Conservation (phyloP, 208 protist species). For the Trichomonas gallinae region DNA sequence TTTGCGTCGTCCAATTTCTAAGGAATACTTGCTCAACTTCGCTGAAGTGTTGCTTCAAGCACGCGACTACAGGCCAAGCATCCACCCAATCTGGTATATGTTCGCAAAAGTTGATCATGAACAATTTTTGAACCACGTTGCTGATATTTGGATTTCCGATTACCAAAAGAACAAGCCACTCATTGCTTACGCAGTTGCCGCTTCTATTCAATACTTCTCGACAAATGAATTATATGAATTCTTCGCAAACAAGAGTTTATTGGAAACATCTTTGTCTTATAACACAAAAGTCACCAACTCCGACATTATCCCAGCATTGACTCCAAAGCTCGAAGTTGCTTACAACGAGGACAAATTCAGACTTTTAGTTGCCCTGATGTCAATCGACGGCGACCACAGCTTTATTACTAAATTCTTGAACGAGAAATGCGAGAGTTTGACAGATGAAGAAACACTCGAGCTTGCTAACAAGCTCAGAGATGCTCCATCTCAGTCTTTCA, state of each 20-base stretch:
- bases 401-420: background rate
- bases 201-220: background rate
- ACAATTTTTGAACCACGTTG: background rate
- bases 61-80: background rate
- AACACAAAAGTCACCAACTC: background rate
- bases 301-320: background rate
- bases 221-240: background rate
- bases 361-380: background rate
- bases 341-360: background rate
- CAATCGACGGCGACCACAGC: background rate
- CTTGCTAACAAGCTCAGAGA: background rate
- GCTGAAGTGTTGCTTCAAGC: background rate
- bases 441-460: background rate
- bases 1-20: background rate
- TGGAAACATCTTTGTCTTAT: background rate
- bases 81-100: slow-evolving; percentile 5
- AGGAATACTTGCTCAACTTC: background rate
- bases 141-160: background rate
- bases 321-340: background rate
- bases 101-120: background rate
- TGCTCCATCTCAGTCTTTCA: background rate
- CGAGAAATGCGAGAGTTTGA: background rate
- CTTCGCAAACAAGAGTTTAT: background rate
- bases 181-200: background rate
- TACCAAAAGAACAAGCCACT: background rate